These are phyloP conservation scores for Lepiota brunneoincarnata DNA, from an alignment of 768 basidiomycete species.

Conservation along the genomic window DNA sequence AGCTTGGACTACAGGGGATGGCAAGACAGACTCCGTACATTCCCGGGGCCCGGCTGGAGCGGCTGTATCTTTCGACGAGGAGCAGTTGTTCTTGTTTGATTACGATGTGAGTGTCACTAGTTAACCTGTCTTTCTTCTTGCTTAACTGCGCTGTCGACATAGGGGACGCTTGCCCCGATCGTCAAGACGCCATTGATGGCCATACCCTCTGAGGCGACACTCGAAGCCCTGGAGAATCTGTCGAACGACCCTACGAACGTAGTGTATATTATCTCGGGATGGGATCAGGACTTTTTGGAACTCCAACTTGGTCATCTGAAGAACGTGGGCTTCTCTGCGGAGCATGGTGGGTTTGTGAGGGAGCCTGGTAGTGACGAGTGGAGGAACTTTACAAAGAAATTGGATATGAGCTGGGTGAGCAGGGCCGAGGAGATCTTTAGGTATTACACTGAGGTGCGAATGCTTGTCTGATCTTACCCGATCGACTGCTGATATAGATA, in stretches of 20 bases:
- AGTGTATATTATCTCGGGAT: constrained; percentile 97
- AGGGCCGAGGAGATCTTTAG: constrained; percentile 95
- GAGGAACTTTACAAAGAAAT: constrained; percentile 83
- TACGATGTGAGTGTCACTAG: constrained; percentile 95
- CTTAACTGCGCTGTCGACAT: too few relatives aligned
- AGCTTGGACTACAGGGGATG: constrained; percentile 74
- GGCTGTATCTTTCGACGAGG: constrained; percentile 62
- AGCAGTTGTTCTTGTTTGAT: constrained; percentile 91
- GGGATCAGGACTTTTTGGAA: constrained; percentile 90
- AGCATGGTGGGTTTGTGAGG: constrained; percentile 92
- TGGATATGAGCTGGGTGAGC: constrained; percentile 98
- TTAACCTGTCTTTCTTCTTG: too few relatives aligned
- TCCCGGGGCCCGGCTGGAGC: constrained; percentile 55
- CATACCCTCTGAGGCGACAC: constrained; percentile 69
- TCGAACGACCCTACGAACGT: constrained; percentile 82
- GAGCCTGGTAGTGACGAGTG: constrained; percentile 66
- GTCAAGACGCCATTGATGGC: constrained; percentile 93
- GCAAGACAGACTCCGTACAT: constrained; percentile 86
- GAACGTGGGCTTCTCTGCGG: constrained; percentile 87
- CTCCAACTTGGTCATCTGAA: constrained; percentile 84
- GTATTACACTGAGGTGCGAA: constrained; percentile 86
- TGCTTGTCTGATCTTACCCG: neutral
- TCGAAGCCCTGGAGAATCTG: constrained; percentile 71
- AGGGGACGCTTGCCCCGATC: constrained; percentile 97
- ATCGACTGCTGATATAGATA: constrained; percentile 12